Evolutionary conservation across 1,139 yeast genomes (phyloP), one percentile per base, ranked within the genome.

Genomic region (Blastobotrys capitulatus): DNA sequence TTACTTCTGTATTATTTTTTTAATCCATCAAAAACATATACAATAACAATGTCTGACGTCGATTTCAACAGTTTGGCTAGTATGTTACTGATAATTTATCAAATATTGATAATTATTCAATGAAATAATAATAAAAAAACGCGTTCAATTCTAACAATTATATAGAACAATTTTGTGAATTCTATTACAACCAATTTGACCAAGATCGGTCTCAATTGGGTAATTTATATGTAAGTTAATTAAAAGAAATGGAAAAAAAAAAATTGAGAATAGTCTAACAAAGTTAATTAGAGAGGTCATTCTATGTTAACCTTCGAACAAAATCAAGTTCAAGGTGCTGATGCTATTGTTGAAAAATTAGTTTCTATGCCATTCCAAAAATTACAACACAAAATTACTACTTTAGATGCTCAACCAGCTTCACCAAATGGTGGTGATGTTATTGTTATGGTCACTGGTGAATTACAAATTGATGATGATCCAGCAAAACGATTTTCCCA

Each of bases 231-330:
- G 79, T 75, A 68, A 45, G 78, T 71, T 22, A 22, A 22, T 16
- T 5, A 32, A 22, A 25, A 4, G 7, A 5, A 7, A 22, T 22
- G 7, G 25, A 22, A 7, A 22, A 22, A 22, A 19, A 15, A 18
- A n/a, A n/a, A n/a, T n/a, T n/a, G n/a, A n/a, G n/a, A n/a, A n/a
- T n/a, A 19, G 5, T 15, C 47, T 44, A 31, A 38, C 48, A 4
- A 27, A 22, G 6, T 16, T 3, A 43, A 20, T 34, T 51, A 76
- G 79, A 85, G 98, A 69, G 96, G 87, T 54, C 90, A 86, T 68
- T 89, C 97, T 29, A 94, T 94, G 99, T 77, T 94, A 72, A 92
- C 98, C 43, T 92, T 92, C 64, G 98, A 94, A 74, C 83, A 90
- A 51, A 76, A 92, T 52, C 97, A 90, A 75, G 77, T 86, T 60